A percentile compares a stretch with the other conserved stretches of the same genome.
These are phyloP conservation scores for Phoma sp. DNA, from an alignment of 2,329 filamentous ascomycete genomes.

Conservation along the genomic window DNA sequence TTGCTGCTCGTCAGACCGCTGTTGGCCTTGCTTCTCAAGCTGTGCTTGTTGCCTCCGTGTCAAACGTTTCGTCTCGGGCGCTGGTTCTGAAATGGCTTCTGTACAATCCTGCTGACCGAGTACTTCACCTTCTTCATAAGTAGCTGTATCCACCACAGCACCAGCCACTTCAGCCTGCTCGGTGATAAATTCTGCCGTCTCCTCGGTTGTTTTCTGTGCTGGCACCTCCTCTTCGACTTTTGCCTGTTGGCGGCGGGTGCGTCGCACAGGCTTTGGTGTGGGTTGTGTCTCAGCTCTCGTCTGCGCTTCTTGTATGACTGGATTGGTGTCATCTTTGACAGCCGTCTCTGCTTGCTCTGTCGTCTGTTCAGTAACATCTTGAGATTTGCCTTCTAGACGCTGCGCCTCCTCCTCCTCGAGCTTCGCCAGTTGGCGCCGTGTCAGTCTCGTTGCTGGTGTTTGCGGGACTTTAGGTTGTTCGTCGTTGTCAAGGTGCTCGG, in stretches of 20 bases:
- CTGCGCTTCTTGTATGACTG: neutral
- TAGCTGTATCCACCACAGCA: too few relatives aligned
- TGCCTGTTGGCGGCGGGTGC: conserved; percentile 6
- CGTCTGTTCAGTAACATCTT: neutral
- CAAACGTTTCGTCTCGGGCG: neutral
- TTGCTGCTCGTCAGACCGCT: conserved; percentile 4
- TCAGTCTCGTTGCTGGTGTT: conserved; percentile 39
- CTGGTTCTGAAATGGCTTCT: neutral
- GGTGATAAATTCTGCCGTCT: neutral
- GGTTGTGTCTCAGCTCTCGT: neutral
- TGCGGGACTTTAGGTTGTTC: conserved; percentile 33
- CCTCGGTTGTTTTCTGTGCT: neutral
- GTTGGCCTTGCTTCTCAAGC: neutral
- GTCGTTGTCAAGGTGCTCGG: conserved; percentile 26
- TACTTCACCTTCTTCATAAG: neutral
- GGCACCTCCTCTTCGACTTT: conserved; percentile 2
- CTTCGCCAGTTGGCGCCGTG: conserved; percentile 44
- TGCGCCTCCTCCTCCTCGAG: conserved; percentile 41
- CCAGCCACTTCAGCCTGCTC: neutral
- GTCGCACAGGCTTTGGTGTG: conserved; percentile 1
- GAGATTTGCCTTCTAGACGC: neutral
- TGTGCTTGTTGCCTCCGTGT: conserved; percentile 12
- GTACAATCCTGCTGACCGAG: neutral
- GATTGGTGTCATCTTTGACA: neutral
- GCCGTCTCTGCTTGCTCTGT: neutral